Conservation (phyloP, 345 rosid genomes). For the Barbarea vulgaris region DNA sequence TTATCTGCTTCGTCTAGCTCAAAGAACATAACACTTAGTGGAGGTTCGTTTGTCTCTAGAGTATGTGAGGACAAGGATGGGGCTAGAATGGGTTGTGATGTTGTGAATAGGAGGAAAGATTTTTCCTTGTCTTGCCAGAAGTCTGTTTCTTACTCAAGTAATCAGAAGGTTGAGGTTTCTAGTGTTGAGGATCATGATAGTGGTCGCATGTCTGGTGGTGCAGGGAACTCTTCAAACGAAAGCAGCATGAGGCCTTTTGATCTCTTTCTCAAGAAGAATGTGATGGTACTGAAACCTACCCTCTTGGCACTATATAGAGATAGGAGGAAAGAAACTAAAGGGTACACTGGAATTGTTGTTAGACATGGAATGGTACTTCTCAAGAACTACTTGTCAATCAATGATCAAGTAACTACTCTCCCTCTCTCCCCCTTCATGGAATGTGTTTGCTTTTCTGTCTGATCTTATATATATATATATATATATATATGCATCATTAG, state of each 20-base stretch:
- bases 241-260: conserved; percentile 45
- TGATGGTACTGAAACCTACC: conserved; percentile 48
- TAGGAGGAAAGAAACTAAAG: conserved; percentile 50
- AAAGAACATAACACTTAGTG: background rate
- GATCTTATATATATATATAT: background rate
- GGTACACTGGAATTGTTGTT: conserved; percentile 33
- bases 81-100: conserved; percentile 3
- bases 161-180: background rate
- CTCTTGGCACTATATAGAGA: conserved; percentile 42
- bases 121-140: conserved; percentile 1
- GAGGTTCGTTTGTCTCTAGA: conserved; percentile 12
- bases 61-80: conserved; percentile 4
- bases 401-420: conserved; percentile 54
- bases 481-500: no score
- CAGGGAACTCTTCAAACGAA: conserved; percentile 13
- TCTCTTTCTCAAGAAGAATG: conserved; percentile 44
- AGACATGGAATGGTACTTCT: conserved; percentile 83
- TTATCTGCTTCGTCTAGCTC: background rate
- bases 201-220: conserved; percentile 18
- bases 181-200: conserved; percentile 13
- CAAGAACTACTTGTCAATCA: conserved; percentile 53
- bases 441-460: background rate
- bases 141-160: conserved; percentile 6
- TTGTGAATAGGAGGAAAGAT: background rate
- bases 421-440: background rate